Percentiles rank a stretch among this genome's conserved stretches.
Evolutionary conservation across 768 basidiomycete genomes (phyloP).

Genomic region (Mycena albidolilacea): DNA sequence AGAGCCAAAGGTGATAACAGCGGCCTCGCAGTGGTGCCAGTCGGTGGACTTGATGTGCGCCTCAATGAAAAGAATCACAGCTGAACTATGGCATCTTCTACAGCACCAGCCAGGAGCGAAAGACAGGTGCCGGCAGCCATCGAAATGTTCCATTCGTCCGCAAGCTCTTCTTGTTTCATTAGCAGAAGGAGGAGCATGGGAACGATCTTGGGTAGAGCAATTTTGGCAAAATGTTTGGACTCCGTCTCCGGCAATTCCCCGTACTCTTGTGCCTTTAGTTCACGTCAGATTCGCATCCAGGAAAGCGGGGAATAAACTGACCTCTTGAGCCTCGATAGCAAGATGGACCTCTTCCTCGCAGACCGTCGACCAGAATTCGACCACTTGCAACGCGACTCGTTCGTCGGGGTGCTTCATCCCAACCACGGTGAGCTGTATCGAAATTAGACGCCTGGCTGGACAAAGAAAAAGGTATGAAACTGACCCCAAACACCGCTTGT

Average conservation of each 20-base stretch:
- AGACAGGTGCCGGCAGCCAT: conserved; percentile 99
- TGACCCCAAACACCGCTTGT: conserved; percentile 95
- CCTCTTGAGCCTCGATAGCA: conserved; percentile 92
- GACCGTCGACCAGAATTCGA: conserved; percentile 99
- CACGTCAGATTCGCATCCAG: conserved; percentile 24
- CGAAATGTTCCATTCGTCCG: conserved; percentile 97
- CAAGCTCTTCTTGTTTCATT: conserved; percentile 95
- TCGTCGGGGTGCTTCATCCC: conserved; percentile 97
- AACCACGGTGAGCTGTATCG: conserved; percentile 87
- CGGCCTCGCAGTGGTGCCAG: conserved; percentile 97
- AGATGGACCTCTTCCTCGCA: conserved; percentile 98
- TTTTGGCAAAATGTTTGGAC: conserved; percentile 93
- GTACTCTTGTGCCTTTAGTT: conserved; percentile 84
- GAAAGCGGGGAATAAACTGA: conserved; percentile 49
- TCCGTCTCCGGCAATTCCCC: conserved; percentile 89
- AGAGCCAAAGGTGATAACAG: conserved; percentile 98
- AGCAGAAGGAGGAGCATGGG: conserved; percentile 92
- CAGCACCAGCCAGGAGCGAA: conserved; percentile 89
- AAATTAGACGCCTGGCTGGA: conserved; percentile 25
- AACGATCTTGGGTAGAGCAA: conserved; percentile 94
- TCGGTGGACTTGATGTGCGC: conserved; percentile 92
- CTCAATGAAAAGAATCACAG: conserved; percentile 98
- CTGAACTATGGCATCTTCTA: conserved; percentile 91
- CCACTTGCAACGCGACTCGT: conserved; percentile 93
- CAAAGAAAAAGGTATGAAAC: conserved; percentile 47